Evolutionary conservation across 2,329 filamentous ascomycete genomes (phyloP), one percentile per base, ranked within the genome.

Genomic region (Herpomyces periplanetae): DNA sequence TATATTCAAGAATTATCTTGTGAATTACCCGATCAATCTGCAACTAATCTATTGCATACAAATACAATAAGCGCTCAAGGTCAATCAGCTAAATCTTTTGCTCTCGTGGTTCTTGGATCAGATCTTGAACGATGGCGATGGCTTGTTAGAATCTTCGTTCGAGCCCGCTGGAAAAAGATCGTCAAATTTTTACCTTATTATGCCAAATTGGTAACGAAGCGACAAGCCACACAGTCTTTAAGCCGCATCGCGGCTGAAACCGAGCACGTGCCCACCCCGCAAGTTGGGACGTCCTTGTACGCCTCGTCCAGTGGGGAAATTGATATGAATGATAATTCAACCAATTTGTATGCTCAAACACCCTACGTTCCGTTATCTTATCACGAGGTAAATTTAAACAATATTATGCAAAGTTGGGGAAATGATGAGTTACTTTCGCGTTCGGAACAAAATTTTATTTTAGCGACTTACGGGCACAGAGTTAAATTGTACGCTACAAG

Each of bases 101-200:
- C 58, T 24, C 58, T 91, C 32, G 87, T 88, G 18, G 63, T 96
- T 25, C 59, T 88, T 21, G 80, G 96, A 44, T 91, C 84, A 4
- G 80, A 96, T 41, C 52, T 96, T 21, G 73, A 88, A 36, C 51
- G 80, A 17, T 84, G 66, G 40, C 87, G 87, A 41, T 96, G 71
- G 33, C 48, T 96, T 10, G 52, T 91, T 8, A 51, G 80, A 24
- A 63, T 64, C 27, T 62, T 75, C 27, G 40, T 96, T 21, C 51
- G 84, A 20, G 59, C 65, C 5, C 51, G 80, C n/a, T 58, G 91
- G 22, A 56, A 65, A 20, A 91, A 96, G 51, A 65, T 68, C 34
- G 30, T 38, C 27, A 41, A 41, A 24, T 30, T 38, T 7, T 31
- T 34, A 16, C 27, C 30, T 11, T 30, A 28, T 24, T 32, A 25